Evolutionary conservation across 495 filamentous ascomycete genomes (phyloP), one percentile per base, ranked within the genome.

Genomic region (Lophium mytilinum): DNA sequence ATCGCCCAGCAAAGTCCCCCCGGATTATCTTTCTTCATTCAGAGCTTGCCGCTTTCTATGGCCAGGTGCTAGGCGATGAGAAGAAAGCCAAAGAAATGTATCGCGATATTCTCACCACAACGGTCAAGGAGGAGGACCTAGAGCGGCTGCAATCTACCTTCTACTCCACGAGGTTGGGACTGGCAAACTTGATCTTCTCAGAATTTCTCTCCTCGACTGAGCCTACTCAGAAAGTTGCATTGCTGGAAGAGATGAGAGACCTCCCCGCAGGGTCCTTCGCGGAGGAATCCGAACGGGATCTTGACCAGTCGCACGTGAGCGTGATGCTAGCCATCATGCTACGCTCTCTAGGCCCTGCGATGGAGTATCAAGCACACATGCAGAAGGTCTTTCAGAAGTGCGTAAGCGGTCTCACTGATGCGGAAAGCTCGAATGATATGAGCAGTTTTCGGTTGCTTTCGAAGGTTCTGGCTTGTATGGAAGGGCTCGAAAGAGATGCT

Each of bases 361-460:
- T 35, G 6, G 63, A 66, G 47, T 66, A 61, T 33, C 50, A 68
- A 15, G 47, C 64, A 3, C 4, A 41, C n/a, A 43, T 68, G 37
- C 37, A 64, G 11, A 47, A 40, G 7, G 39, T 55, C 15, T 60
- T 68, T 37, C 45, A 58, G 18, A 54, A 39, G n/a, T 64, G 63
- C 35, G 50, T 55, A 14, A 50, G 55, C 11, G 60, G 46, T 4
- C 52, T 68, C 5, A 45, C n/a, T 3, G 65, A 67, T 36, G 48
- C 18, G 15, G 64, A 61, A 10, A 50, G 55, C 12, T 66, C 60
- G 63, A 68, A 68, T 52, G 65, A 68, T 40, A 17, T 9, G 2
- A 43, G 15, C 4, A 57, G 39, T 35, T 46, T 66, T 9, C 36
- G 45, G 21, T 36, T 53, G 50, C 48, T 68, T 37, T 56, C 56